Base-by-base conservation (phyloP, 345 rosid genomes). In the Citropsis articulata region DNA sequence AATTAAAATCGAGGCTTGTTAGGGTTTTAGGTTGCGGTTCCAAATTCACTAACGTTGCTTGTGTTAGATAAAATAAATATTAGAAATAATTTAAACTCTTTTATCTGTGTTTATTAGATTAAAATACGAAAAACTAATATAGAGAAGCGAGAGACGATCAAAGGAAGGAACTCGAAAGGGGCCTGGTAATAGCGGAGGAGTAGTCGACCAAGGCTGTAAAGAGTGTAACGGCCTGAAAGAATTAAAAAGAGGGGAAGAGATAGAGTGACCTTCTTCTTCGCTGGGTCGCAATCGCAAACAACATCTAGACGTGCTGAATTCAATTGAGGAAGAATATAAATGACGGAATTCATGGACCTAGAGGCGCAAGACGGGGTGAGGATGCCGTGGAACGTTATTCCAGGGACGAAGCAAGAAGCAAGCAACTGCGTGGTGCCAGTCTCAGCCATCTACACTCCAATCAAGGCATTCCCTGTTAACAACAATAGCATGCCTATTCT, bases 301-400 rank as follows among this genome's bases (percentile, higher is more conserved):
- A 66, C 53, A 68, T 22, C 55, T 2, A n/a, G 24, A 12, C 14
- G 5, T n/a, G 10, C 19, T 25, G 42, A 13, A 24, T 35, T 45
- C 25, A 33, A 65, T 65, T 53, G 62, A 4, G 53, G 35, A 31
- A 31, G 22, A 9, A 12, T 42, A 77, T 90, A 45, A 45, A 45
- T 90, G 95, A 86, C 88, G 83, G 95, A 91, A 65, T 91, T 93
- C 78, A 70, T 72, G 75, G 95, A 87, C 85, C 87, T 91, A 57
- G 97, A 91, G 82, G 88, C 81, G 66, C 94, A 89, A 81, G 97
- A 93, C 55, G 94, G 97, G 1, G 89, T 91, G 40, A 69, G 97
- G 45, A 93, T 91, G 94, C 79, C 97, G 21, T 94, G 98, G 98
- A 94, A 94, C 84, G 95, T 93, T 77, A 80, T 94, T 25, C 97